phyloP scores from a whole-genome alignment of 352 stramenopile genomes.

The Phytophthora europaea region DNA sequence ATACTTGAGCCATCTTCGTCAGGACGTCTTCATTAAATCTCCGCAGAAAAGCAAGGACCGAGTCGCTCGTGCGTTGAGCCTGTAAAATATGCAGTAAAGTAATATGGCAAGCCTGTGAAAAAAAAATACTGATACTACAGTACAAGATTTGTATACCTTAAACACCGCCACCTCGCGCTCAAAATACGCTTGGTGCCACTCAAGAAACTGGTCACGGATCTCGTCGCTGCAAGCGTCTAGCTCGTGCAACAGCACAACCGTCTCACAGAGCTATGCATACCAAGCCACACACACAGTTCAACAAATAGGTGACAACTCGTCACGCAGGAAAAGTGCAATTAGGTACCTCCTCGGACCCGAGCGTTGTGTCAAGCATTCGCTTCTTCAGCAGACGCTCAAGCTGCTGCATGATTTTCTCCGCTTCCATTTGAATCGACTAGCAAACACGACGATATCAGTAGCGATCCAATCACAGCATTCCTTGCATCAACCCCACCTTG shows the following conservation, averaged over 20 bases:
- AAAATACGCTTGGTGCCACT: constrained; percentile 87
- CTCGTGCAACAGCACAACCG: constrained; percentile 68
- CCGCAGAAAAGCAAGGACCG: constrained; percentile 70
- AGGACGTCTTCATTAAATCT: constrained; percentile 64
- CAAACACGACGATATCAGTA: constrained; percentile 9
- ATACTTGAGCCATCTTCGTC: constrained; percentile 60
- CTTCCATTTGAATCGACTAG: constrained; percentile 88
- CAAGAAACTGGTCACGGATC: constrained; percentile 86
- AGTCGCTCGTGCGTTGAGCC: constrained; percentile 40
- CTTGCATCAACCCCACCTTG: constrained; percentile 49
- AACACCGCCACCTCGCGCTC: constrained; percentile 58
- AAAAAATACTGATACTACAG: background rate
- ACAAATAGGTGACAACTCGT: background rate
- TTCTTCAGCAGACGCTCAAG: constrained; percentile 74
- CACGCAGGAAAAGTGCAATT: background rate
- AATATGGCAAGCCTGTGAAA: background rate
- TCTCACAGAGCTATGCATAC: constrained; percentile 62
- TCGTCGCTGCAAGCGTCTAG: constrained; percentile 77
- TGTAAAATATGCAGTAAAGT: constrained; percentile 13
- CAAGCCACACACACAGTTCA: constrained; percentile 1
- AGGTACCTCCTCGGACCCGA: constrained; percentile 62
- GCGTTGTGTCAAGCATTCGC: constrained; percentile 53
- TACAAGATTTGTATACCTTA: constrained; percentile 39
- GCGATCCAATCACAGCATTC: background rate
- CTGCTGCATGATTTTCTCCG: constrained; percentile 87